Base-by-base conservation (phyloP, 345 rosid species). In the Excoecaria agallocha region DNA sequence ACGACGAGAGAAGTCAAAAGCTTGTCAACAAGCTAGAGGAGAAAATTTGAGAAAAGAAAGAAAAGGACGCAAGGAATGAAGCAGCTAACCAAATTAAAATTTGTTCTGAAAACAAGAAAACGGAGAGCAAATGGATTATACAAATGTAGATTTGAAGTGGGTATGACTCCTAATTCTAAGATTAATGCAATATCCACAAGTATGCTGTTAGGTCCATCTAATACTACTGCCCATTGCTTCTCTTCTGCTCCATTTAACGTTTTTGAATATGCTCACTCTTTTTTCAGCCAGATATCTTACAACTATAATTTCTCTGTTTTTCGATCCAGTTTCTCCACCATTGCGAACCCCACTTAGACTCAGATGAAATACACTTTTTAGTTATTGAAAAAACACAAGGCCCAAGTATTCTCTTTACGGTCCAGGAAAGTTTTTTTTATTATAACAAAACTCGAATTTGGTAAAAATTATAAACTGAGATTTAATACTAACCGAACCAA, bases 1-100 rank as follows among this genome's bases (percentile, higher is more conserved):
- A 70, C 24, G 25, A 10, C 12, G 41, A 64, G 20, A 43, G 15
- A 48, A 45, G 22, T 66, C 8, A 35, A 37, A 13, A 45, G 59
- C 9, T 20, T 62, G 30, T 6, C 3, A 2, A 3, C 39, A 60
- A 60, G 37, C 39, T 63, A 37, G 11, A n/a, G 20, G 45, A 64
- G 13, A 64, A 17, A 12, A 61, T 3, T 20, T 8, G 13, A 39
- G 15, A 11, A 30, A 30, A 43, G 20, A 38, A 5, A 64, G 68
- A 49, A 5, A 65, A 45, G 8, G 10, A 17, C 9, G 24, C 0
- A 8, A 10, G 25, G 49, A 51, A 9, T 52, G 71, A 57, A 59
- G 79, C 68, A 15, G 81, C 64, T 74, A 49, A 71, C 81, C 84
- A 74, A 77, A 79, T 71, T 68, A 43, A 64, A n/a, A 69, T 20